Conservation (phyloP, 257 asterid genomes). For the Nicotiana tomentosiformis region DNA sequence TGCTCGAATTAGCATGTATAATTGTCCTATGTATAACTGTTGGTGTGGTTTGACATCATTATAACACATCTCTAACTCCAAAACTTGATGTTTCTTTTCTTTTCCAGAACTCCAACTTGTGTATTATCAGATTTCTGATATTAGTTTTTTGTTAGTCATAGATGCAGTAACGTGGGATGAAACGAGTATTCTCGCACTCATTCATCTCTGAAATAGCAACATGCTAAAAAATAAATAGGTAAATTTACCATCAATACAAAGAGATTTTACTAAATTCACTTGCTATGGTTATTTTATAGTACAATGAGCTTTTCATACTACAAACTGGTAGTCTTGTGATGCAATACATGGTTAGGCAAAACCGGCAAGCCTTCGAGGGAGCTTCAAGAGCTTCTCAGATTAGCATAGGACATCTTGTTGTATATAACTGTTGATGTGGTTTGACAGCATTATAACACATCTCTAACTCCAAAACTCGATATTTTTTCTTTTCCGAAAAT, state of each 20-base stretch:
- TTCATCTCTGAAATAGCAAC: neutral
- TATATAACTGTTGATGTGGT: neutral
- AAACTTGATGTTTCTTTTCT: neutral
- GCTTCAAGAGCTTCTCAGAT: slow-evolving; percentile 23
- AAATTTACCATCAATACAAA: neutral
- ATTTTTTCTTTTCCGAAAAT: neutral
- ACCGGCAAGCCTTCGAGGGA: slow-evolving; percentile 87
- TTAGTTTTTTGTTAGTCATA: neutral
- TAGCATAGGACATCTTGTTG: neutral
- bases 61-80: neutral
- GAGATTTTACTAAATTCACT: neutral
- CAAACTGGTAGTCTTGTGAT: neutral
- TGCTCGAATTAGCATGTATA: neutral
- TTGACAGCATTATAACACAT: neutral
- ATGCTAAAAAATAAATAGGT: neutral
- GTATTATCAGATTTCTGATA: neutral
- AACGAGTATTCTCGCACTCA: neutral
- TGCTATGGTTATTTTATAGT: neutral
- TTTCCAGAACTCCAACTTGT: neutral
- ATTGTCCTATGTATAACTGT: neutral
- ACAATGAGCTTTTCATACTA: slow-evolving; percentile 2
- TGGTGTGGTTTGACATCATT: neutral
- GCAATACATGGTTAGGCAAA: slow-evolving; percentile 50
- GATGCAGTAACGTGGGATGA: neutral
- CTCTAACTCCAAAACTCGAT: neutral